phyloP scores from a whole-genome alignment of 371 early-diverging fungal species.

The Mycotypha africana region DNA sequence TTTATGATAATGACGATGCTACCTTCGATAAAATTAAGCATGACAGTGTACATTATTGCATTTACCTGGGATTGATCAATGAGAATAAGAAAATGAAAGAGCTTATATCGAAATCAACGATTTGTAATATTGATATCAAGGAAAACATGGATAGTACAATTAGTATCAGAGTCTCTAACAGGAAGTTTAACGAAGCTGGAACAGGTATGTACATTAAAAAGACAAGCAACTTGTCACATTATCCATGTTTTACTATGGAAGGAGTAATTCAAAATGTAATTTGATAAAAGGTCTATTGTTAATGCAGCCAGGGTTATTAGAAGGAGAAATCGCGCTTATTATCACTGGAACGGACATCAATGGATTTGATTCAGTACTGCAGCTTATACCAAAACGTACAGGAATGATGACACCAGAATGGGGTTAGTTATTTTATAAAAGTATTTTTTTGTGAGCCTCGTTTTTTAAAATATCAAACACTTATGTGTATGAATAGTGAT shows the following conservation, averaged over 20 bases:
- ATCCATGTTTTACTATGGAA: too few relatives aligned
- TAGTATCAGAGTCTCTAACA: slow-evolving; percentile 30
- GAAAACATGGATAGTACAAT: too few relatives aligned
- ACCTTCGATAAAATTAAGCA: slow-evolving; percentile 12
- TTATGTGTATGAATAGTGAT: slow-evolving; percentile 18
- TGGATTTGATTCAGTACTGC: slow-evolving; percentile 35
- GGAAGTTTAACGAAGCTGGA: slow-evolving; percentile 36
- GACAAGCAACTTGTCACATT: too few relatives aligned
- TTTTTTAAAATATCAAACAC: not conserved
- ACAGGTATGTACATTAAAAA: slow-evolving; percentile 27
- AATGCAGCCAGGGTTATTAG: slow-evolving; percentile 25
- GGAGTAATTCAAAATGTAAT: not conserved
- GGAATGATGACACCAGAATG: slow-evolving; percentile 51
- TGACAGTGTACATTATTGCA: not conserved
- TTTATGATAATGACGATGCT: slow-evolving; percentile 43
- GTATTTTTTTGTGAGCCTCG: not conserved
- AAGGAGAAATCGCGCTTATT: slow-evolving; percentile 27
- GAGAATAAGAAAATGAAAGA: slow-evolving; percentile 12
- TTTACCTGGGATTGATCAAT: slow-evolving; percentile 12
- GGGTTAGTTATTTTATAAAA: slow-evolving; percentile 14
- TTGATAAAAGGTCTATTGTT: slow-evolving; percentile 29
- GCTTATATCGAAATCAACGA: slow-evolving; percentile 1
- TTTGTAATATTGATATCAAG: too few relatives aligned
- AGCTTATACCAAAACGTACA: slow-evolving; percentile 46
- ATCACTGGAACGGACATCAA: slow-evolving; percentile 35